A percentile compares a stretch with the other conserved stretches of the same genome.
Evolutionary conservation across 2,329 filamentous ascomycete species (phyloP).

Genomic region (Chrysosporium queenslandicum): DNA sequence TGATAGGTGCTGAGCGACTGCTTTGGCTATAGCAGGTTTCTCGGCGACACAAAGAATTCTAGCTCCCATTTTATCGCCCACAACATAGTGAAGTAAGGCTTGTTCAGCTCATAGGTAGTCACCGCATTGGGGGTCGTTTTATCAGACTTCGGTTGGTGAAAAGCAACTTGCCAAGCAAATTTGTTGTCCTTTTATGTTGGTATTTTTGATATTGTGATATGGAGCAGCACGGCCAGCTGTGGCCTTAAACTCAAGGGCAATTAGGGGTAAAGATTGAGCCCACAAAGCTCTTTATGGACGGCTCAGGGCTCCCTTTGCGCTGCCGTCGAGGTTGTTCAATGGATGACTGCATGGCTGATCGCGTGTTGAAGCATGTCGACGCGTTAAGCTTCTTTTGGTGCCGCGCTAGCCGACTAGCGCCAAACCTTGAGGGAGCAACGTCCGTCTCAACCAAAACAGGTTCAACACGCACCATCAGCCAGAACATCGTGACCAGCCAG

Average conservation of each 20-base stretch:
- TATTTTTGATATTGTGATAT: neutral
- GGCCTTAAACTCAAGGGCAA: too few species aligned
- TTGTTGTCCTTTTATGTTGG: neutral
- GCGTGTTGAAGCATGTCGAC: slow-evolving; percentile 15
- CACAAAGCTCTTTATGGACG: too few species aligned
- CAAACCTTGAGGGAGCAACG: neutral
- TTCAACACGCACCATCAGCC: neutral
- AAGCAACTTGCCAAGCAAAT: neutral
- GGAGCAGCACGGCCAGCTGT: neutral
- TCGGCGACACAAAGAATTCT: slow-evolving; percentile 68
- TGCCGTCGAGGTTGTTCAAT: neutral
- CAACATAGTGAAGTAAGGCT: slow-evolving; percentile 12
- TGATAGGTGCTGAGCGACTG: slow-evolving; percentile 79
- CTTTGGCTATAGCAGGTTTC: slow-evolving; percentile 92
- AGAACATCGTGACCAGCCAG: neutral
- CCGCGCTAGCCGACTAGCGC: neutral
- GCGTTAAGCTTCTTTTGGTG: slow-evolving; percentile 15
- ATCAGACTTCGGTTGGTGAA: neutral
- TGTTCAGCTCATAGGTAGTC: neutral
- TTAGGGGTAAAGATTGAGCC: too few species aligned
- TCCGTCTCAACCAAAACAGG: neutral
- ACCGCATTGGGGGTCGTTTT: neutral
- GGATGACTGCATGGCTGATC: neutral
- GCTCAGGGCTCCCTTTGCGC: too few species aligned
- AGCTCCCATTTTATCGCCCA: slow-evolving; percentile 28